These are phyloP conservation scores for Apiospora hydei DNA, from an alignment of 2,329 filamentous ascomycete species.

Conservation along the genomic window DNA sequence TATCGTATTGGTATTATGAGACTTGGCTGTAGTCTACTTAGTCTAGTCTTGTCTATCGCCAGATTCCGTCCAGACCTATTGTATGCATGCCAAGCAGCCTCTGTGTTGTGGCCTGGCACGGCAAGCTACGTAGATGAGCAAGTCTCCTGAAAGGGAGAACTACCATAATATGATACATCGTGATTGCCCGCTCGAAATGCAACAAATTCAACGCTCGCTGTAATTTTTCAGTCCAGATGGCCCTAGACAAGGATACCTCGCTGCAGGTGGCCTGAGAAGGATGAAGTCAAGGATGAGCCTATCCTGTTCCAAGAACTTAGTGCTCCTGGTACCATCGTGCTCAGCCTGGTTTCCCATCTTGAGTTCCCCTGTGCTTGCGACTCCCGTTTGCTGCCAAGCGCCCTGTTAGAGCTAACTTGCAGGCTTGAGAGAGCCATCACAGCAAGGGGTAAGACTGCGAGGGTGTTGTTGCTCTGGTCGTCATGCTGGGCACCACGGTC, in stretches of 20 bases:
- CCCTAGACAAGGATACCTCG: background rate
- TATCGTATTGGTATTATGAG: background rate
- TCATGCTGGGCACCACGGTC: background rate
- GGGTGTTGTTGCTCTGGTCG: background rate
- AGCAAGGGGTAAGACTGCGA: background rate
- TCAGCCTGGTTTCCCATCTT: background rate
- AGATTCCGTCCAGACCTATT: background rate
- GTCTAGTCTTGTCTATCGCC: background rate
- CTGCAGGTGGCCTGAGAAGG: background rate
- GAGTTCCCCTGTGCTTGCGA: background rate
- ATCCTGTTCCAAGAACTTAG: background rate
- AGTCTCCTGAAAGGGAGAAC: background rate
- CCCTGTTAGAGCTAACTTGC: background rate
- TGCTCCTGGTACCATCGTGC: background rate
- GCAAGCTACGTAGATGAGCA: background rate
- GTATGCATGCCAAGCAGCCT: background rate
- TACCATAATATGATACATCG: constrained; percentile 1
- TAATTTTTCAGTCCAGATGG: background rate
- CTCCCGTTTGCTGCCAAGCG: background rate
- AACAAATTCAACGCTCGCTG: constrained; percentile 11
- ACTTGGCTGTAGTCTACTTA: background rate
- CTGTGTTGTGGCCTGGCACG: background rate
- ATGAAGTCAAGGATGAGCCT: background rate
- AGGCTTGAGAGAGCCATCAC: background rate
- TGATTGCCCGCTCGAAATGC: background rate